phyloP scores from a whole-genome alignment of 2,329 filamentous ascomycete species.

The Lecanicillium sp. region DNA sequence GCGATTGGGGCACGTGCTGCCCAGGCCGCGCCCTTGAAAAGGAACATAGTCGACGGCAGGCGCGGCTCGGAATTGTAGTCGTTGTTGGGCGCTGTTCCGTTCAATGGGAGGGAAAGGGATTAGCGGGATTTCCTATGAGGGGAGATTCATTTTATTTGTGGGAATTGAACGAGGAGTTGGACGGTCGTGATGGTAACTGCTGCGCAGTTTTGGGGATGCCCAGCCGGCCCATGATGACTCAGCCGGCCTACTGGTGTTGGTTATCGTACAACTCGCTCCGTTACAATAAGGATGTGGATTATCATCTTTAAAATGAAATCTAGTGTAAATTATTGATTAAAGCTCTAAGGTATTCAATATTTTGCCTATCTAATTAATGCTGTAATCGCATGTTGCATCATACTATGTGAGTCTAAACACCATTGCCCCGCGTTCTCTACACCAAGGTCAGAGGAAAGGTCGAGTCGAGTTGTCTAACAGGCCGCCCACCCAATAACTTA shows the following conservation, averaged over 20 bases:
- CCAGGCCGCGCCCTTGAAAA: not conserved
- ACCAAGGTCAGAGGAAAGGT: too few species aligned
- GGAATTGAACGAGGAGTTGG: slow-evolving; percentile 18
- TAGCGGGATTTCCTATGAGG: too few species aligned
- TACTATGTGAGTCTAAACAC: too few species aligned
- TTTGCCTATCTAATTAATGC: too few species aligned
- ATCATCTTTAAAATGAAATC: too few species aligned
- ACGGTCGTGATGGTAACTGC: slow-evolving; percentile 39
- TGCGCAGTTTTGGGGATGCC: slow-evolving; percentile 36
- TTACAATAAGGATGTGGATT: too few species aligned
- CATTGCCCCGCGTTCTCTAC: too few species aligned
- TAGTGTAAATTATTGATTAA: too few species aligned
- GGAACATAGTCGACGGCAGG: not conserved
- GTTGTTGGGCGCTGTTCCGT: not conserved
- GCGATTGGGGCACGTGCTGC: slow-evolving; percentile 3
- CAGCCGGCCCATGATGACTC: not conserved
- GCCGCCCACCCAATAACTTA: slow-evolving; percentile 10
- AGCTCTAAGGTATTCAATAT: too few species aligned
- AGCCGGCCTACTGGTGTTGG: not conserved
- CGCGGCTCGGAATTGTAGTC: not conserved
- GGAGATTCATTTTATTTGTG: slow-evolving; percentile 23
- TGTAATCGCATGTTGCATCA: too few species aligned
- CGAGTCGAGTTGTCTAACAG: too few species aligned
- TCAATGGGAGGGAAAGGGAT: not conserved
- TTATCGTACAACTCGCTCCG: too few species aligned